Evolutionary conservation across 2,329 filamentous ascomycete species (phyloP), one percentile per base, ranked within the genome.

Genomic region (Catunica adiposa): DNA sequence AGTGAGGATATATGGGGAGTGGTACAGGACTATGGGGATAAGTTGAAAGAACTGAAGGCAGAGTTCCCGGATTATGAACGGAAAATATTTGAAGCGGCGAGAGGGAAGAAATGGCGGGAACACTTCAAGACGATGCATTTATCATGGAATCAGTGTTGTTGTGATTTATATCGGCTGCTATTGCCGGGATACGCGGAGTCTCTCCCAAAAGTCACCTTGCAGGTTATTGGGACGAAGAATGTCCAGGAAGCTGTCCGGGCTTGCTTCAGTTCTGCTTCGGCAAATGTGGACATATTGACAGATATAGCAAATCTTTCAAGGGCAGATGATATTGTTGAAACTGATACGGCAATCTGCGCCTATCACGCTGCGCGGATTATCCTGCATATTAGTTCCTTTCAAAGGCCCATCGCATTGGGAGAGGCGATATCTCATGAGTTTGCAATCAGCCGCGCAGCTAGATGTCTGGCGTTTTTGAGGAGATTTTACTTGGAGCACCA

Each of bases 81-180:
- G 59, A 22, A 53, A 54, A n/a, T 22, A n/a, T 44, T 44, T n/a
- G 40, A 53, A 58, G 26, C 59, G 58, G 8, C 44, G 17, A 22
- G 29, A 34, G 17, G 29, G 38, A 20, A n/a, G 8, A 9, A 44
- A 51, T 64, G 61, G 61, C 59, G 62, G 6, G 55, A 61, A 3
- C 37, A 61, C 1, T 60, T 59, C 29, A 58, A 68, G n/a, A 64
- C 67, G 61, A 56, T 68, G 6, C 65, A 66, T 57, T 60, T 65
- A 17, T 68, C 66, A 1, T 72, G 66, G 62, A 69, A 72, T 17
- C 69, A 72, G 50, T 68, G 66, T 9, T 66, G 72, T 54, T 71
- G 69, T 59, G 71, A 73, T 51, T 58, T 73, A 3, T 72, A 72
- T 55, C 68, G 71, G 1, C 65, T 71, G n/a, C 65, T 71, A 3